Evolutionary conservation across 176 grass and related monocot species (phyloP).

Genomic region (Hyparrhenia diplandra): DNA sequence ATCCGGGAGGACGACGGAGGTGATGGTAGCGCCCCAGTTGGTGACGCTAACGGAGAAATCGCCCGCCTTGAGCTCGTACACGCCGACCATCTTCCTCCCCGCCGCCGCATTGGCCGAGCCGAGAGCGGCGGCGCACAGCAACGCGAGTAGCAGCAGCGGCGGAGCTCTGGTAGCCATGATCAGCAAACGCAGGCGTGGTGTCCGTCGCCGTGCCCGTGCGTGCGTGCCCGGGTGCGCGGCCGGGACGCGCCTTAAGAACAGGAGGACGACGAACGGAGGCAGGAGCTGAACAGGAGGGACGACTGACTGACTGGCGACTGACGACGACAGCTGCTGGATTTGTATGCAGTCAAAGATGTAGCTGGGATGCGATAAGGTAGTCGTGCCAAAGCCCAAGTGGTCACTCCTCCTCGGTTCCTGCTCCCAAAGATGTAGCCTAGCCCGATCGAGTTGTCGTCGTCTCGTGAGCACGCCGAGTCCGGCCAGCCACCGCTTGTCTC

Average conservation of each 20-base stretch:
- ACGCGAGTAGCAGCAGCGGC: constrained; percentile 16
- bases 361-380: not conserved
- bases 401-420: not conserved
- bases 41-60: constrained; percentile 72
- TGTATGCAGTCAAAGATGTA: not conserved
- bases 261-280: not conserved
- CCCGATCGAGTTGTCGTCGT: not conserved
- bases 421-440: not conserved
- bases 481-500: not conserved
- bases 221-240: not conserved
- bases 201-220: too few species aligned
- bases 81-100: constrained; percentile 47
- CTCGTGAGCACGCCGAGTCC: not conserved
- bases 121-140: constrained; percentile 8
- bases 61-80: constrained; percentile 69
- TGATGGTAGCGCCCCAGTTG: constrained; percentile 80
- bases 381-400: constrained; percentile 21
- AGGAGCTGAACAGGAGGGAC: not conserved
- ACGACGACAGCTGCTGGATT: too few species aligned
- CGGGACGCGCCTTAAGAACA: not conserved
- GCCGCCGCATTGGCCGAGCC: constrained; percentile 32
- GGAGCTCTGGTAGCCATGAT: constrained; percentile 27
- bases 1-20: constrained; percentile 75
- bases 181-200: not conserved
- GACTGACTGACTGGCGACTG: not conserved